These are phyloP conservation scores for Cercophora samala DNA, from an alignment of 495 filamentous ascomycete species.

Conservation along the genomic window DNA sequence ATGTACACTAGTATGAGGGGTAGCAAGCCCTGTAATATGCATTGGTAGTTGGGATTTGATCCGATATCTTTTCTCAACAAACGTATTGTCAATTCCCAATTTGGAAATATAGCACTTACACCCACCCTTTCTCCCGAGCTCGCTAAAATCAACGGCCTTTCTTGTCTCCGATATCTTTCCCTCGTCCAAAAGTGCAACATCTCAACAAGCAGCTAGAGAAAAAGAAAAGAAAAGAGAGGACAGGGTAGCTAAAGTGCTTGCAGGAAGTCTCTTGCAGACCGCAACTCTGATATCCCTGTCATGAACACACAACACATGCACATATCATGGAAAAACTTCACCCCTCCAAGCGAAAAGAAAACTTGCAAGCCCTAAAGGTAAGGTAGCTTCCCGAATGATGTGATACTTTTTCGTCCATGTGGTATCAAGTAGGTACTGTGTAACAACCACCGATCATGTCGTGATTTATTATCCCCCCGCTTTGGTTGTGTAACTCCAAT, in stretches of 20 bases:
- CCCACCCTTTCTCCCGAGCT: not conserved
- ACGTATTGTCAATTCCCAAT: not conserved
- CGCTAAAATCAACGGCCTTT: no score
- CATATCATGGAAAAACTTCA: no score
- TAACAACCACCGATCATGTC: no score
- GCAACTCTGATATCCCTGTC: not conserved
- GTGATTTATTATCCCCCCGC: no score
- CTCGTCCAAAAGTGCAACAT: not conserved
- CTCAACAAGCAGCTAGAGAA: not conserved
- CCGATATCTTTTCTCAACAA: not conserved
- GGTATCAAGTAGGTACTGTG: no score
- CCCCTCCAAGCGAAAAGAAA: not conserved
- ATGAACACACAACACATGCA: not conserved
- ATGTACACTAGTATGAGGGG: no score
- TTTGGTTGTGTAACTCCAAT: no score
- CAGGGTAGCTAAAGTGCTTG: not conserved
- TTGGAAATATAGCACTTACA: not conserved
- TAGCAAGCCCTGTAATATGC: not conserved
- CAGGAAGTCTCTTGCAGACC: not conserved
- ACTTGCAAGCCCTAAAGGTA: not conserved
- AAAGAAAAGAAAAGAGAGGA: not conserved
- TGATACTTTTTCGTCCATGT: not conserved
- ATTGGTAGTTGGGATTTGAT: not conserved
- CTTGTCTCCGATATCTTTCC: not conserved
- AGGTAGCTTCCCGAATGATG: not conserved